Base-by-base conservation (phyloP, 768 basidiomycete genomes). In the Lanmaoa pseudosensibilis region DNA sequence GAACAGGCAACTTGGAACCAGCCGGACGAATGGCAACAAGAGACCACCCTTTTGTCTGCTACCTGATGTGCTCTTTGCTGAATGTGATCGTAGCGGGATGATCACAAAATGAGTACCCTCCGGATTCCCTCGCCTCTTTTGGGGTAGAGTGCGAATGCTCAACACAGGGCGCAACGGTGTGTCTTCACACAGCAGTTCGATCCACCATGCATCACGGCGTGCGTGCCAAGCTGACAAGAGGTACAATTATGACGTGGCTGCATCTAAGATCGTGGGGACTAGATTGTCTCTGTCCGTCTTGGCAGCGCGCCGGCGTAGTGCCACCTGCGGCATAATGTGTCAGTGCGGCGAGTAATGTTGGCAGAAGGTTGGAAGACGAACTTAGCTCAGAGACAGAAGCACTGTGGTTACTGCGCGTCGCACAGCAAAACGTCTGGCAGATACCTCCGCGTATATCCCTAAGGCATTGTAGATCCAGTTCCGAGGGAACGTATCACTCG, bases 1-100 rank as follows among this genome's bases (percentile, higher is more conserved):
- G 7, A 43, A 50, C 0, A 6, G 61, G 61, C 32, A 59, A 63
- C 8, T 59, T 34, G 39, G 61, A n/a, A 47, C 61, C 51, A 38
- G 52, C 48, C 40, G 37, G 30, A 61, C 27, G 25, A 23, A 30
- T 10, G 38, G 16, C 51, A 54, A 19, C 37, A n/a, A n/a, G 18
- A 23, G 16, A 11, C 13, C n/a, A 18, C 37, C n/a, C 21, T 25
- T 11, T 1, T 44, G 44, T 39, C 2, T 44, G 44, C 45, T 41
- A 16, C 38, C 32, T 25, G 46, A 18, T 34, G 16, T 32, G 18
- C 3, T 11, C 41, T 21, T 44, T 12, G 27, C 21, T 18, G 36
- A 34, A 18, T 19, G 15, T 27, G 49, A 39, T 32, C 49, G 48
- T 51, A 33, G 44, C 34, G 33, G 9, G 32, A 45, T 37, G 38